phyloP scores from a whole-genome alignment of 1,284 basidiomycete species.

The Ustilago bromivora region DNA sequence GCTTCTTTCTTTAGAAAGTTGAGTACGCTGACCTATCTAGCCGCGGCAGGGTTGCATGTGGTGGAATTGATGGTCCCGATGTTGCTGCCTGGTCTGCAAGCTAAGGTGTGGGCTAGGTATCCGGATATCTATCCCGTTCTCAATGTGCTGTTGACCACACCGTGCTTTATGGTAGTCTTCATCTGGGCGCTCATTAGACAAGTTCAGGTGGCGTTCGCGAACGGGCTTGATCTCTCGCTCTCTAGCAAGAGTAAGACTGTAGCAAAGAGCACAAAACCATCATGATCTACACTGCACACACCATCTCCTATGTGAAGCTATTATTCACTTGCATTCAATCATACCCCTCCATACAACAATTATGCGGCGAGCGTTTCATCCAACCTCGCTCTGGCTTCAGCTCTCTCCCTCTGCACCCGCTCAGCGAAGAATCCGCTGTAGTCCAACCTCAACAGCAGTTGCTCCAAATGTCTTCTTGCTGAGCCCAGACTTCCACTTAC shows the following conservation, averaged over 20 bases:
- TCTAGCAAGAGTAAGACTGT: background rate
- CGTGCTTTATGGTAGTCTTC: conserved; percentile 77
- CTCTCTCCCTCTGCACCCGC: conserved; percentile 27
- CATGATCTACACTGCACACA: background rate
- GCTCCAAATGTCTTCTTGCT: conserved; percentile 83
- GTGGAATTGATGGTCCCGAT: conserved; percentile 75
- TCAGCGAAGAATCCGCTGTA: conserved; percentile 81
- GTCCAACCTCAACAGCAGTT: conserved; percentile 83
- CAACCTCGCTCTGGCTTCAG: conserved; percentile 6
- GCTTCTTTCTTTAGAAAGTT: conserved; percentile 21
- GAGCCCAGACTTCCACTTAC: conserved; percentile 37
- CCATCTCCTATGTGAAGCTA: background rate
- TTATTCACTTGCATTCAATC: background rate
- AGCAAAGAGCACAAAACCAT: background rate
- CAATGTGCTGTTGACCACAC: conserved; percentile 84
- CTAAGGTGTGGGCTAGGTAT: conserved; percentile 77
- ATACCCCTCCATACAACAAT: background rate
- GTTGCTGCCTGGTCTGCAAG: conserved; percentile 19
- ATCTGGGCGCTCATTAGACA: conserved; percentile 69
- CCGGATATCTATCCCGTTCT: conserved; percentile 88
- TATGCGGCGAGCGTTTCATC: conserved; percentile 13
- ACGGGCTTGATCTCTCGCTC: conserved; percentile 47
- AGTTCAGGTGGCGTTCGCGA: conserved; percentile 64
- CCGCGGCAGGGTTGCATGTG: conserved; percentile 76
- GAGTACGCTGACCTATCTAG: conserved; percentile 70